Conservation (phyloP, 164 flowering plant species). For the Liriodendron chinense region DNA sequence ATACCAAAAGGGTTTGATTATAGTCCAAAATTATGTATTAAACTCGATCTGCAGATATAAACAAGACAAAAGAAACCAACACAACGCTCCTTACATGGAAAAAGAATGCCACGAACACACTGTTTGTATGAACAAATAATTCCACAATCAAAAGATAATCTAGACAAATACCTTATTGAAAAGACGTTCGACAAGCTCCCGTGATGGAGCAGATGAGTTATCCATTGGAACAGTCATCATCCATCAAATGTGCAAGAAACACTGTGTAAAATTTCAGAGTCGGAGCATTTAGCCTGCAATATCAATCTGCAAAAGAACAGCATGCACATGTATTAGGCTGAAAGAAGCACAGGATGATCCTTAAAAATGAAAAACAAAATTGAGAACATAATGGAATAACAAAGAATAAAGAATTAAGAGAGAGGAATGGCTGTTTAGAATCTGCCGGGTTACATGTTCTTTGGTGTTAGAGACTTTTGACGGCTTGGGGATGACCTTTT, state of each 20-base stretch:
- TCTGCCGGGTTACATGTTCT: too few species aligned
- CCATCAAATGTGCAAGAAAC: background rate
- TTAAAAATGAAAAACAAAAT: background rate
- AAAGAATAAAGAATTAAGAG: background rate
- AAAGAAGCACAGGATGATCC: background rate
- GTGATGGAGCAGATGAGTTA: background rate
- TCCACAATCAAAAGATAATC: background rate
- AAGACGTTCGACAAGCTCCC: background rate
- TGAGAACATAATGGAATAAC: background rate
- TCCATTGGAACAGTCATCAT: slow-evolving; percentile 3
- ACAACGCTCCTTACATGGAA: background rate
- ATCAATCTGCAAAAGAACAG: background rate
- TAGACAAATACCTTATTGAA: background rate
- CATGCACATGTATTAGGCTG: background rate
- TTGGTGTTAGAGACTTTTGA: too few species aligned
- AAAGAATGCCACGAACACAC: background rate
- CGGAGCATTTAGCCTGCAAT: background rate
- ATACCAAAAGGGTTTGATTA: background rate
- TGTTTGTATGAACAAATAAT: too few species aligned
- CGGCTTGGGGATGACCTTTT: too few species aligned
- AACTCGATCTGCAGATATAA: background rate
- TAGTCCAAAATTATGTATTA: background rate
- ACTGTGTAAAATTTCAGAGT: background rate
- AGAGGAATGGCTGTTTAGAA: background rate
- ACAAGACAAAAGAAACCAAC: background rate